Percentiles rank a stretch among this genome's conserved stretches.
These are phyloP conservation scores for Erigeron canadensis DNA, from an alignment of 129 eudicot species.

Conservation along the genomic window DNA sequence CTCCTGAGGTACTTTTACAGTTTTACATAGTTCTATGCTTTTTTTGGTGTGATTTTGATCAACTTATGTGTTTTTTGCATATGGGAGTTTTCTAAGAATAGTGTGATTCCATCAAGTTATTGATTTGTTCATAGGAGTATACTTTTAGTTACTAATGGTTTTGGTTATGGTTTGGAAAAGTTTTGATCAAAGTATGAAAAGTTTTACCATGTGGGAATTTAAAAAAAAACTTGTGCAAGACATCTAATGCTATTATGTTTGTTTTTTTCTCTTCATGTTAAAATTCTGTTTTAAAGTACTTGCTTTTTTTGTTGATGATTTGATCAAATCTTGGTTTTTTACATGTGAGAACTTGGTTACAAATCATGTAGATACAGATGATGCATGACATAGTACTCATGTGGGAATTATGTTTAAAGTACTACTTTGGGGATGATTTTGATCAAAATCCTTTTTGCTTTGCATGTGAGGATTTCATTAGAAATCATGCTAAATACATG, in stretches of 20 bases:
- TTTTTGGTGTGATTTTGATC: conserved; percentile 4
- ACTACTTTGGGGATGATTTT: not conserved
- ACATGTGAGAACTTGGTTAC: not conserved
- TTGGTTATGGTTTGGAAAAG: not conserved
- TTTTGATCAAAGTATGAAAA: not conserved
- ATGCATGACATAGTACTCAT: not conserved
- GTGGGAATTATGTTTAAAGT: not conserved
- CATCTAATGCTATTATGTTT: not conserved
- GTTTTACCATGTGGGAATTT: not conserved
- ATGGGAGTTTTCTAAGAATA: not conserved
- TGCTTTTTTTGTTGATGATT: not conserved
- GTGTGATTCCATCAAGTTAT: too few relatives aligned
- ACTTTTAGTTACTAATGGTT: not conserved
- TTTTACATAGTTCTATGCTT: not conserved
- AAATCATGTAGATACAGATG: not conserved
- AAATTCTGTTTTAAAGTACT: not conserved
- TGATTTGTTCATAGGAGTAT: not conserved
- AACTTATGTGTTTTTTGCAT: not conserved
- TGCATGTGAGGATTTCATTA: not conserved
- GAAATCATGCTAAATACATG: conserved; percentile 2
- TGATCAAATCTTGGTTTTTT: conserved; percentile 1
- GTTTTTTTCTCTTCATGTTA: not conserved
- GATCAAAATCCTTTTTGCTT: not conserved
- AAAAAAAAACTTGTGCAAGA: not conserved
- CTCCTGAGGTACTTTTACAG: conserved; percentile 54